These are phyloP conservation scores for Backusella liffmaniae DNA, from an alignment of 192 early-diverging fungal species.

Conservation along the genomic window DNA sequence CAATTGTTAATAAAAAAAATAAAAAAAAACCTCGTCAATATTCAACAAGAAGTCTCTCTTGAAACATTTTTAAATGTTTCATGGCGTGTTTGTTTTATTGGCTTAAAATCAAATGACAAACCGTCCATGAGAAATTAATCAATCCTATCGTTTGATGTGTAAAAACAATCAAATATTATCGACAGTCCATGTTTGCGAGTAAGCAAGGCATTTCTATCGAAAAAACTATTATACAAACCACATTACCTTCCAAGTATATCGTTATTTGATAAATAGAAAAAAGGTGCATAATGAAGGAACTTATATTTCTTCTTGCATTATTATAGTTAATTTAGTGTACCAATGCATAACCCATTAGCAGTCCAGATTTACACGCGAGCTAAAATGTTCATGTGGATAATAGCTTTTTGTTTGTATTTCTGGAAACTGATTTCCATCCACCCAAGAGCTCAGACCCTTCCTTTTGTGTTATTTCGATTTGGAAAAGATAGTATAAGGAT, in stretches of 20 bases:
- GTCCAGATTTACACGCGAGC: neutral
- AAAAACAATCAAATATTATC: neutral
- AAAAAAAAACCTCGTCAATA: neutral
- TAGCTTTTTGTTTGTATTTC: neutral
- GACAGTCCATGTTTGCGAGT: neutral
- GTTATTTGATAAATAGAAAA: neutral
- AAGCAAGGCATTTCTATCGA: no score
- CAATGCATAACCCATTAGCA: no score
- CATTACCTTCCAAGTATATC: neutral
- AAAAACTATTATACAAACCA: neutral
- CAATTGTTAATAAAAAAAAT: neutral
- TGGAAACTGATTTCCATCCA: no score
- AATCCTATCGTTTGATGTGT: neutral
- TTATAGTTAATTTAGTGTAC: no score
- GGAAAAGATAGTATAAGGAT: neutral
- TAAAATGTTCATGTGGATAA: neutral
- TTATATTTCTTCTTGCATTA: no score
- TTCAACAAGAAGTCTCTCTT: neutral
- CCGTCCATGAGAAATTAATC: neutral
- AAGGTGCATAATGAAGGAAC: neutral
- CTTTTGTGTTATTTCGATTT: neutral
- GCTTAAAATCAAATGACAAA: neutral
- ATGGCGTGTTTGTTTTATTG: neutral
- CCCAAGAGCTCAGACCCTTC: no score
- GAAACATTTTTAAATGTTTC: constrained; percentile 3